Base-by-base conservation (phyloP, 345 rosid species). In the Citrus cavaleriei region DNA sequence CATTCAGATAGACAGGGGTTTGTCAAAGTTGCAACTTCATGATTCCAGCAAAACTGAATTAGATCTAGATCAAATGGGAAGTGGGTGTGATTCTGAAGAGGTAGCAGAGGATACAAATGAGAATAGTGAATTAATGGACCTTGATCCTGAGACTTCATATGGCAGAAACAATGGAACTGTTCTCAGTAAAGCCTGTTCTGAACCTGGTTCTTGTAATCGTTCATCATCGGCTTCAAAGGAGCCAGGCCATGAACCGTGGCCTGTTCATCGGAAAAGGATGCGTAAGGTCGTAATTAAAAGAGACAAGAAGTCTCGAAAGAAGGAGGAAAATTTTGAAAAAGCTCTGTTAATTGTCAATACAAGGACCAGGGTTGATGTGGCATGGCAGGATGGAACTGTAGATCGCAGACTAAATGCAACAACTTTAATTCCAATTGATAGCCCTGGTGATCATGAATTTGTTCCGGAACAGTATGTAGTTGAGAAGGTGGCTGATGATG, bases 371-470 rank as follows among this genome's bases (percentile, higher is more conserved):
- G 93, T 93, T 84, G 93, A 91, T 90, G 93, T 97, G 73, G 89
- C 87, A 40, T 97, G 98, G 98, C 99, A 97, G 78, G 98, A 93
- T 82, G 97, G 99, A 72, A 88, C 84, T 37, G 78, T 78, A 72
- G 97, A 88, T 80, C 35, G 34, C 70, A 87, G 88, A 46, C 78
- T 92, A 73, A 85, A 83, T 75, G 88, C 96, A 54, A 90, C 83
- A 42, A 82, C 81, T 57, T 80, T 94, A 89, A 88, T 93, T 86
- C 98, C 99, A 70, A 88, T 97, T 78, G 98, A 94, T 85, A 97
- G 90, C 71, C 99, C 98, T 68, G 98, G 98, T 82, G 98, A 97
- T 88, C 98, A 94, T 75, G 99, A 97, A 87, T 97, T 94, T 86
- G 90, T 92, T 75, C 79, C 97, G 12, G 99, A 93, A 82, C 92